Evolutionary conservation across 495 filamentous ascomycete species (phyloP).

Genomic region (Penicillium simplicissimum): DNA sequence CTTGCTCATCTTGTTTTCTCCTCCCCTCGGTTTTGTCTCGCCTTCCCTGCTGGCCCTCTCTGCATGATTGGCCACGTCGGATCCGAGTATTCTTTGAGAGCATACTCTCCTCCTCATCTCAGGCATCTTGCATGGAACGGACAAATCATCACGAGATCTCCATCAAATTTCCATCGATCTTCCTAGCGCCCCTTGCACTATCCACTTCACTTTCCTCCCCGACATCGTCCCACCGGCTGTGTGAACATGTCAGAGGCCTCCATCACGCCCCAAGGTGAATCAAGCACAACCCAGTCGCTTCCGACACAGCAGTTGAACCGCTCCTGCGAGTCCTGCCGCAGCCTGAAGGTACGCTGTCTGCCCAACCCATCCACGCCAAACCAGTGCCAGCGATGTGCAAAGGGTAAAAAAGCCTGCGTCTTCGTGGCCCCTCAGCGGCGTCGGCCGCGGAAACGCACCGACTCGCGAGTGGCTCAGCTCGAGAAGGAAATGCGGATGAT

Average conservation of each 20-base stretch:
- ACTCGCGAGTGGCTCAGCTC: constrained; percentile 81
- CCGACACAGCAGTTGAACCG: constrained; percentile 51
- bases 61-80: neutral
- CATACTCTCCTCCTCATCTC: neutral
- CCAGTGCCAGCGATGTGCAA: constrained; percentile 78
- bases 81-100: neutral
- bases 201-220: neutral
- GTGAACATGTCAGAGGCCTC: constrained; percentile 36
- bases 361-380: constrained; percentile 57
- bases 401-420: constrained; percentile 71
- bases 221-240: constrained; percentile 8
- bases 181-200: neutral
- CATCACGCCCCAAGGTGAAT: constrained; percentile 37
- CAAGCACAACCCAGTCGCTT: constrained; percentile 19
- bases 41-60: neutral
- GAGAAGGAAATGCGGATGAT: constrained; percentile 82
- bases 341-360: constrained; percentile 83
- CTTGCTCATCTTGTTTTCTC: constrained; percentile 1
- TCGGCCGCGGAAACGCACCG: constrained; percentile 77
- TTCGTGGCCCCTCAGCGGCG: constrained; percentile 79
- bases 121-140: neutral
- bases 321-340: constrained; percentile 84
- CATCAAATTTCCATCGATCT: neutral
- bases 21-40: neutral
- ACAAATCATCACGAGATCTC: neutral